Evolutionary conservation across 345 rosid genomes (phyloP).

Genomic region (Syzygium grande): DNA sequence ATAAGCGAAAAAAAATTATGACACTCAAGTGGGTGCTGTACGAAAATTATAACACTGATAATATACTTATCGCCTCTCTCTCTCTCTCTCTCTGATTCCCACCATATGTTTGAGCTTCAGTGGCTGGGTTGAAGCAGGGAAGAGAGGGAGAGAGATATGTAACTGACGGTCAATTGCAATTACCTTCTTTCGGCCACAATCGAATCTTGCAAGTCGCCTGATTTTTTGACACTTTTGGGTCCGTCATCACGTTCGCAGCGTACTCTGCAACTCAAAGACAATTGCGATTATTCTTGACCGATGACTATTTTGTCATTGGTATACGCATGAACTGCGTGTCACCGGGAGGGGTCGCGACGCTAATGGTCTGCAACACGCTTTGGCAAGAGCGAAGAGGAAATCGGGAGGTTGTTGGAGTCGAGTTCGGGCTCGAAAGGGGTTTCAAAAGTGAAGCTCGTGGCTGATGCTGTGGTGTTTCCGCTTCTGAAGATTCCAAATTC

Average conservation of each 20-base stretch:
- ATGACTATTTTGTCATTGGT: not conserved
- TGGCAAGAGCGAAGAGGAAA: slow-evolving; percentile 2
- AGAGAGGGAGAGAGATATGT: no score
- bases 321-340: slow-evolving; percentile 24
- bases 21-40: no score
- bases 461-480: slow-evolving; percentile 35
- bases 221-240: no score
- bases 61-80: no score
- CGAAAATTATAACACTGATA: no score
- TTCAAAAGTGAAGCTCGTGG: slow-evolving; percentile 15
- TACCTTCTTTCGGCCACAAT: not conserved
- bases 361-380: not conserved
- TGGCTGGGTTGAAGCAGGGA: no score
- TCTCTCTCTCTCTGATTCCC: not conserved
- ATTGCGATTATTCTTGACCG: not conserved
- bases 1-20: no score
- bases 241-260: slow-evolving; percentile 6
- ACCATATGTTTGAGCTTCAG: no score
- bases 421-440: slow-evolving; percentile 12
- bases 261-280: not conserved
- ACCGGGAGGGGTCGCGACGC: not conserved
- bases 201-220: not conserved
- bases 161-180: not conserved
- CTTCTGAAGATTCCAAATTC: slow-evolving; percentile 17
- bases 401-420: slow-evolving; percentile 5